These are phyloP conservation scores for Astrothelium macrocarpum DNA, from an alignment of 495 filamentous ascomycete species.

Conservation along the genomic window DNA sequence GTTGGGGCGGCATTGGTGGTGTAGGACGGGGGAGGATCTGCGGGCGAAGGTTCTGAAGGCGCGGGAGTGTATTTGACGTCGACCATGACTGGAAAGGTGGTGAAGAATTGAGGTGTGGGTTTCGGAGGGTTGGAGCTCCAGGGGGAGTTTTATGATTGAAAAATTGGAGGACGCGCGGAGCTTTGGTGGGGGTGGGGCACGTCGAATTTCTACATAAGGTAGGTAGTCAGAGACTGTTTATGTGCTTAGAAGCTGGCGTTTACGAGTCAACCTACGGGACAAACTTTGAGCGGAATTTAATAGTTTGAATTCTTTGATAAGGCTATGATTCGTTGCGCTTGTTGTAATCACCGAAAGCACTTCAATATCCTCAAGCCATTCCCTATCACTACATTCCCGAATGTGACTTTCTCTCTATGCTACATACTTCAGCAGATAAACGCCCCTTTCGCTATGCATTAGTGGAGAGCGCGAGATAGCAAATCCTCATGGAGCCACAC, in stretches of 20 bases:
- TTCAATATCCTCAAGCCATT: background rate
- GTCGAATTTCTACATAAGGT: no score
- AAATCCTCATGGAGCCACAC: background rate
- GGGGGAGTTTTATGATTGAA: background rate
- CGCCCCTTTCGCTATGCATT: constrained; percentile 1
- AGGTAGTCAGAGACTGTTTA: background rate
- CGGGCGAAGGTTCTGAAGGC: background rate
- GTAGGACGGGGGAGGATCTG: constrained; percentile 4
- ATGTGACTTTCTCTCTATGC: background rate
- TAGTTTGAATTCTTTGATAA: background rate
- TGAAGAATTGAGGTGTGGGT: background rate
- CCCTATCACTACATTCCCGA: background rate
- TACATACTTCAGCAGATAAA: background rate
- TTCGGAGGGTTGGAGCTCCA: no score
- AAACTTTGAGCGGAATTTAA: no score
- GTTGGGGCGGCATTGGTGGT: background rate
- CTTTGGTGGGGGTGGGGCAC: no score
- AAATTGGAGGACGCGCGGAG: background rate
- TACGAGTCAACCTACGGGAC: no score
- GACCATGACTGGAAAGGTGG: background rate
- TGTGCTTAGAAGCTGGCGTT: background rate
- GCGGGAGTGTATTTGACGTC: constrained; percentile 4
- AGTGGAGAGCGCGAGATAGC: background rate
- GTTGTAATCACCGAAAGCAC: background rate
- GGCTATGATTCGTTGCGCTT: background rate